Conservation (phyloP, 2,329 filamentous ascomycete genomes). For the Claviceps sp. region DNA sequence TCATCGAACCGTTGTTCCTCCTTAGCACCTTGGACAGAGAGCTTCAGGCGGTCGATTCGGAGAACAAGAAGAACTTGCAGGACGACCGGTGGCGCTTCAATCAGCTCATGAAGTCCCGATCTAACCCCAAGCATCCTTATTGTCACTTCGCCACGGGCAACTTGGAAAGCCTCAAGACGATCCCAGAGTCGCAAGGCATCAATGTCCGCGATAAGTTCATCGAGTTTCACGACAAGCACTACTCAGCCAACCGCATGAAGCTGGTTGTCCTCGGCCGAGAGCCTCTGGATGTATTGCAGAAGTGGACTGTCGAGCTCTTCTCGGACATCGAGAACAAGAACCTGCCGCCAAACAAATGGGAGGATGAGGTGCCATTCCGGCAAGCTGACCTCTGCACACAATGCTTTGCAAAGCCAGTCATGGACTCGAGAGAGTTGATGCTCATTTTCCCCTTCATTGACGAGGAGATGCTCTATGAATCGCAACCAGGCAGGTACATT, state of each 20-base stretch:
- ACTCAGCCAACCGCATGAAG: slow-evolving; percentile 91
- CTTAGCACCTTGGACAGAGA: slow-evolving; percentile 77
- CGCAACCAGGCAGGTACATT: slow-evolving; percentile 73
- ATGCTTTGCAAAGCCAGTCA: slow-evolving; percentile 80
- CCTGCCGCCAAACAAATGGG: slow-evolving; percentile 47
- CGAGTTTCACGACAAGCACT: slow-evolving; percentile 77
- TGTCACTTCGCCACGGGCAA: slow-evolving; percentile 89
- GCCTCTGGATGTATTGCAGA: slow-evolving; percentile 65
- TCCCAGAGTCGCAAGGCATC: slow-evolving; percentile 64
- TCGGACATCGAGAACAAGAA: slow-evolving; percentile 71
- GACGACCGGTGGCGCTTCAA: slow-evolving; percentile 78
- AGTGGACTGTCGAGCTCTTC: slow-evolving; percentile 77
- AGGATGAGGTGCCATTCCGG: slow-evolving; percentile 35
- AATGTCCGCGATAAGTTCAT: slow-evolving; percentile 87
- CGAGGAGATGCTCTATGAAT: slow-evolving; percentile 65
- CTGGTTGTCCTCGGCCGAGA: slow-evolving; percentile 76
- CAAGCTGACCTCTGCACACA: slow-evolving; percentile 45
- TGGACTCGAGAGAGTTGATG: slow-evolving; percentile 69
- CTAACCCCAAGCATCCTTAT: slow-evolving; percentile 76
- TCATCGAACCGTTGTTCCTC: slow-evolving; percentile 76
- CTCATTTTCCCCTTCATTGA: slow-evolving; percentile 77
- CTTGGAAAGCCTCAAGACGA: slow-evolving; percentile 69
- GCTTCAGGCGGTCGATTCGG: slow-evolving; percentile 78
- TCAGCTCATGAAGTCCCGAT: slow-evolving; percentile 78
- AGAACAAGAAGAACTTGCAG: slow-evolving; percentile 96